phyloP scores from a whole-genome alignment of 257 asterid species.

The Rubia yunnanensis region DNA sequence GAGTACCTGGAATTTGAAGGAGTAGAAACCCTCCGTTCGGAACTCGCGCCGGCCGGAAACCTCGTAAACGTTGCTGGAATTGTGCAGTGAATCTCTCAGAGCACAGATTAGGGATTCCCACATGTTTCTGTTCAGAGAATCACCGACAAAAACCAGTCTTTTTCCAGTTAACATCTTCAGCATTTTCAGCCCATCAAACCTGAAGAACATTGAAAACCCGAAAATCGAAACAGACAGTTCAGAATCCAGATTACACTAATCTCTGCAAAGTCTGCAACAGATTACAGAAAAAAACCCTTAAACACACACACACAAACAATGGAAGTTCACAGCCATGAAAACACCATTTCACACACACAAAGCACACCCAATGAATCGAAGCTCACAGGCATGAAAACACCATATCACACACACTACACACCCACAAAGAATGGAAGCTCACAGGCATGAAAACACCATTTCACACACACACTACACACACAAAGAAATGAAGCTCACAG shows the following conservation, averaged over 20 bases:
- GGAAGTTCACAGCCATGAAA: no score
- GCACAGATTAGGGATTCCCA: constrained; percentile 62
- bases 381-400: no score
- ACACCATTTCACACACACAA: no score
- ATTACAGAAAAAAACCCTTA: no score
- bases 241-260: not conserved
- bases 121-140: constrained; percentile 61
- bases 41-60: constrained; percentile 34
- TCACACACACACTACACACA: no score
- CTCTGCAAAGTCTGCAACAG: no score
- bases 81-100: constrained; percentile 28
- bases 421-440: no score
- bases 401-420: no score
- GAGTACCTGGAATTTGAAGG: constrained; percentile 46
- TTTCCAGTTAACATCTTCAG: constrained; percentile 44
- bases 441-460: not conserved
- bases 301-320: not conserved
- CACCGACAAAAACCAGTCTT: constrained; percentile 56
- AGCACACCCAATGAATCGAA: no score
- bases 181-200: constrained; percentile 52
- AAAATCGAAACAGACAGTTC: not conserved
- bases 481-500: no score
- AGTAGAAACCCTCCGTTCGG: constrained; percentile 39
- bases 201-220: constrained; percentile 3
- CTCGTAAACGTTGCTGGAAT: constrained; percentile 33